phyloP scores from a whole-genome alignment of 768 basidiomycete genomes.

The Leucocoprinus birnbaumii region DNA sequence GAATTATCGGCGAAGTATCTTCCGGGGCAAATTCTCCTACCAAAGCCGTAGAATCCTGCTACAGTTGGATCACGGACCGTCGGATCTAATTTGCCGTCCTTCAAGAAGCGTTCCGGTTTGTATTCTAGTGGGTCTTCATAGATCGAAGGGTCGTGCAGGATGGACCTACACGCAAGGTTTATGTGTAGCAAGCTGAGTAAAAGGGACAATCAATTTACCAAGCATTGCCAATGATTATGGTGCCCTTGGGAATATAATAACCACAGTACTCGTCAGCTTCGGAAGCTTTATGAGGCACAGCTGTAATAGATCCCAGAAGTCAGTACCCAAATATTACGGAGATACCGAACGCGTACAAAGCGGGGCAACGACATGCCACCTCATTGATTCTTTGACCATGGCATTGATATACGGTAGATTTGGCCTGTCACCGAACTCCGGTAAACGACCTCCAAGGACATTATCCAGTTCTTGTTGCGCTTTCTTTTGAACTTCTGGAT shows the following conservation, averaged over 20 bases:
- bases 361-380: slow-evolving; percentile 19
- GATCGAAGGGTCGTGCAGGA: too few relatives aligned
- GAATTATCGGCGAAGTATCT: too few relatives aligned
- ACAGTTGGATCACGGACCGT: too few relatives aligned
- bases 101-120: too few relatives aligned
- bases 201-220: too few relatives aligned
- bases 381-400: slow-evolving; percentile 21
- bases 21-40: too few relatives aligned
- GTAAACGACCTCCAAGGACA: slow-evolving; percentile 28
- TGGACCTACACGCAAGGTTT: too few relatives aligned
- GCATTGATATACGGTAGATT: slow-evolving; percentile 22
- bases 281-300: neutral
- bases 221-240: slow-evolving; percentile 13
- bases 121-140: too few relatives aligned
- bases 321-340: too few relatives aligned
- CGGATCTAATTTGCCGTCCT: too few relatives aligned
- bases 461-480: slow-evolving; percentile 36
- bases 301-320: neutral
- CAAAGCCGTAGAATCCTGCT: too few relatives aligned
- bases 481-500: slow-evolving; percentile 18
- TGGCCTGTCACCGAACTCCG: slow-evolving; percentile 19
- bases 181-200: too few relatives aligned
- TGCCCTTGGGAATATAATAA: slow-evolving; percentile 15
- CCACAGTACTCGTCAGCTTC: slow-evolving; percentile 14
- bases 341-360: slow-evolving; percentile 14